A percentile compares a stretch with the other conserved stretches of the same genome.
These are phyloP conservation scores for Candida smagusa DNA, from an alignment of 1,139 yeast genomes.

Conservation along the genomic window DNA sequence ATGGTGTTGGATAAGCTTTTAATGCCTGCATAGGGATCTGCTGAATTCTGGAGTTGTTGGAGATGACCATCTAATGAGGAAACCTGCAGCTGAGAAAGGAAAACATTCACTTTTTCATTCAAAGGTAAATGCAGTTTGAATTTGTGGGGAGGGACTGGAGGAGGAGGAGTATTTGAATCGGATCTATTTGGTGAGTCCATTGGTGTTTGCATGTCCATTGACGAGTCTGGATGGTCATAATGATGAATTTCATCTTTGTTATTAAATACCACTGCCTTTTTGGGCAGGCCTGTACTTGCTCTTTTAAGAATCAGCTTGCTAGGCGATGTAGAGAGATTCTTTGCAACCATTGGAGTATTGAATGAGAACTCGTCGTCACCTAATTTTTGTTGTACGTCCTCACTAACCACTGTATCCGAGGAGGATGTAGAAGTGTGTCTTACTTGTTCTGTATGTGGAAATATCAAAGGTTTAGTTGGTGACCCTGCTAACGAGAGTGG, in stretches of 20 bases:
- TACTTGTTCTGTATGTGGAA: constrained; percentile 16
- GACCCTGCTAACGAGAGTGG: constrained; percentile 19
- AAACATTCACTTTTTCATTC: constrained; percentile 39
- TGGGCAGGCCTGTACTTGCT: constrained; percentile 30
- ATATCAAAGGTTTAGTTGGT: constrained; percentile 37
- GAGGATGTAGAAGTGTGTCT: constrained; percentile 35
- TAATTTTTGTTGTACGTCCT: constrained; percentile 15
- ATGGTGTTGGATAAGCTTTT: constrained; percentile 35
- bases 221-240: constrained; percentile 17
- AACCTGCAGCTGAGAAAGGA: constrained; percentile 17
- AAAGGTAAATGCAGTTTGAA: constrained; percentile 22
- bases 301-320: constrained; percentile 42
- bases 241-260: constrained; percentile 36
- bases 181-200: constrained; percentile 11
- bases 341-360: constrained; percentile 16
- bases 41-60: constrained; percentile 27
- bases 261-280: constrained; percentile 35
- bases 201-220: constrained; percentile 4
- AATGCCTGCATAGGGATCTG: constrained; percentile 23
- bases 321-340: constrained; percentile 24
- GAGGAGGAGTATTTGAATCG: constrained; percentile 28
- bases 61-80: constrained; percentile 32
- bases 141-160: constrained; percentile 28
- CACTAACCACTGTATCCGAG: constrained; percentile 44
- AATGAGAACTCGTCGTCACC: constrained; percentile 31